A percentile compares a stretch with the other conserved stretches of the same genome.
Conservation (phyloP, 371 early-diverging fungal genomes). For the Blakeslea trispora region DNA sequence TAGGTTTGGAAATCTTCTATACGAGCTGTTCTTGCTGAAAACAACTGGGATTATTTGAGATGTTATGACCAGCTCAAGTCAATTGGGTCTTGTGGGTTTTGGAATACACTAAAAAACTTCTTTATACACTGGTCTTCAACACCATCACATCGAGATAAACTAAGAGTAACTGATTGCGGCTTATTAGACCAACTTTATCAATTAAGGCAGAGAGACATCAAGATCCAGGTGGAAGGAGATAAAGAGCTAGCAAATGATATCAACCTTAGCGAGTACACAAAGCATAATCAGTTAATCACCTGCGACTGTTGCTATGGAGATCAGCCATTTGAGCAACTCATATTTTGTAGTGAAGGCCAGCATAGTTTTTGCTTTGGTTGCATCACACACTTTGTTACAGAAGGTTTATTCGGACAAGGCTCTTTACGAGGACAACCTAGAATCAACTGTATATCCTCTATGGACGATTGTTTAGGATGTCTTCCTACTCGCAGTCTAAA, state of each 20-base stretch:
- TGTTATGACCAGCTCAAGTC: slow-evolving; percentile 44
- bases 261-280: slow-evolving; percentile 45
- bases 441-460: slow-evolving; percentile 45
- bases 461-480: slow-evolving; percentile 36
- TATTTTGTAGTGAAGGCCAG: slow-evolving; percentile 50
- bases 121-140: slow-evolving; percentile 37
- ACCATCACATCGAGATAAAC: background rate
- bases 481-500: slow-evolving; percentile 31
- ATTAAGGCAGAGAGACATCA: slow-evolving; percentile 18
- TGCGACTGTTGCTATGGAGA: slow-evolving; percentile 64
- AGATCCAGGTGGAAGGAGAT: slow-evolving; percentile 31
- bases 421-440: slow-evolving; percentile 45
- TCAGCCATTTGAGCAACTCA: slow-evolving; percentile 53
- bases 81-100: slow-evolving; percentile 46
- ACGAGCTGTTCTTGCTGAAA: slow-evolving; percentile 58
- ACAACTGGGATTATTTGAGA: slow-evolving; percentile 53
- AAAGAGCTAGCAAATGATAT: slow-evolving; percentile 33
- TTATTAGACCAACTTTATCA: slow-evolving; percentile 35
- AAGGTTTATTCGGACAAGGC: slow-evolving; percentile 63
- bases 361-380: slow-evolving; percentile 60
- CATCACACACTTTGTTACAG: slow-evolving; percentile 43
- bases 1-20: slow-evolving; percentile 57
- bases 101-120: slow-evolving; percentile 39
- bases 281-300: slow-evolving; percentile 42
- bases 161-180: slow-evolving; percentile 3